Evolutionary conservation across 169 alveolate genomes (phyloP).

Genomic region (Babesia caballi): DNA sequence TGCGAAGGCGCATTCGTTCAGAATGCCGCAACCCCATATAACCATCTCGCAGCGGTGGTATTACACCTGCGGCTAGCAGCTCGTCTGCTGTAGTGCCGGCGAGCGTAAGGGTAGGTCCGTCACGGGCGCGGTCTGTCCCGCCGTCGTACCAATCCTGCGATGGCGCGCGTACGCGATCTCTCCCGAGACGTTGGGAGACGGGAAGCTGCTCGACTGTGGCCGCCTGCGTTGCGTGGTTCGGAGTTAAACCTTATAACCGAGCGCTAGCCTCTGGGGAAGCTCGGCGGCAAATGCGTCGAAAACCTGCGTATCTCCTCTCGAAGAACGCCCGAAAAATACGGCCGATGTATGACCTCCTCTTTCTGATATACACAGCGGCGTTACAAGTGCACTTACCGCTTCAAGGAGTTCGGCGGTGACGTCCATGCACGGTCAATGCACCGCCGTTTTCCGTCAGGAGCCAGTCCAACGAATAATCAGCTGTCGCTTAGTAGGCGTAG

Average conservation of each 20-base stretch:
- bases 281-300: not conserved
- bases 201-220: too few species aligned
- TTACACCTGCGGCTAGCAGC: not conserved
- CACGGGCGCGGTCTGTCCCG: too few species aligned
- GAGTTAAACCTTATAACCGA: not conserved
- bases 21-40: constrained; percentile 15
- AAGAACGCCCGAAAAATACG: not conserved
- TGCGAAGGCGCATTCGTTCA: constrained; percentile 8
- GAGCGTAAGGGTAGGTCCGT: too few species aligned
- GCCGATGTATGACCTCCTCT: too few species aligned
- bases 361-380: too few species aligned
- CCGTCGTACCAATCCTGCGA: too few species aligned
- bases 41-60: constrained; percentile 15
- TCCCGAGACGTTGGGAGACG: too few species aligned
- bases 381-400: too few species aligned
- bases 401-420: too few species aligned
- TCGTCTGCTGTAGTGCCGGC: too few species aligned
- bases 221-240: not conserved
- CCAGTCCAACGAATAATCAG: not conserved
- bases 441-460: not conserved
- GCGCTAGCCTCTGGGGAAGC: not conserved
- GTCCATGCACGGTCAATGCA: constrained; percentile 19
- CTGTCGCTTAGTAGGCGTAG: too few species aligned
- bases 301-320: not conserved
- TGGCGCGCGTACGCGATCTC: too few species aligned